Percentiles rank a stretch among this genome's conserved stretches.
Conservation (phyloP, 345 rosid genomes). For the Eucalyptus grandis region DNA sequence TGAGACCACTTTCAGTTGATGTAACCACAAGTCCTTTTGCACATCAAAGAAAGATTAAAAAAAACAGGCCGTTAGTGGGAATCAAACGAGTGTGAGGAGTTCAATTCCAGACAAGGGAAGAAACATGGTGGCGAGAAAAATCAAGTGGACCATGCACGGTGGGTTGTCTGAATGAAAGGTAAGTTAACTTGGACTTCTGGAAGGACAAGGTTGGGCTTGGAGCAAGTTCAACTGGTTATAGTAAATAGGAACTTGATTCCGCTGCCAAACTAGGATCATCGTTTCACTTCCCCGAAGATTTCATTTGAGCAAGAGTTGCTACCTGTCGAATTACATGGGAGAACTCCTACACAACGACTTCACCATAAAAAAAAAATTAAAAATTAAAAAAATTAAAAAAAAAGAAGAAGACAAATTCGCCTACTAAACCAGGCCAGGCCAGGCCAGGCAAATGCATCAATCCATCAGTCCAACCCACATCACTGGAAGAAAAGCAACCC, state of each 20-base stretch:
- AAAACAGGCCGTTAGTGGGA: neutral
- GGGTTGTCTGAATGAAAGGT: neutral
- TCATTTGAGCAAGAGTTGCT: neutral
- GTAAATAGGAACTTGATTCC: neutral
- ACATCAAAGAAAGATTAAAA: neutral
- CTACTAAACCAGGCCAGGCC: neutral
- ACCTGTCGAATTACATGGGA: neutral
- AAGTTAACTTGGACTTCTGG: neutral
- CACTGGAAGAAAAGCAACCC: neutral
- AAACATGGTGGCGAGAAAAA: neutral
- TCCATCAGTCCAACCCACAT: neutral
- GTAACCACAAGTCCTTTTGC: neutral
- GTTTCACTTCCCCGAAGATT: neutral
- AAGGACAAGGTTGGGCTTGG: neutral
- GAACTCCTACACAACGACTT: neutral
- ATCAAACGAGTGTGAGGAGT: neutral
- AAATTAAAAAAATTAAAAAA: no score
- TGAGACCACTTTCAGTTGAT: neutral
- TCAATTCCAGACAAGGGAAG: neutral
- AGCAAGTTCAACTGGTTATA: neutral
- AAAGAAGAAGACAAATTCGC: neutral
- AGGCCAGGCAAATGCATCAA: neutral
- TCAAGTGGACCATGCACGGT: neutral
- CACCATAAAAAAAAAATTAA: neutral
- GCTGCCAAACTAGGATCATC: neutral